phyloP scores from a whole-genome alignment of 208 protist species.

The Leishmania guyanensis region DNA sequence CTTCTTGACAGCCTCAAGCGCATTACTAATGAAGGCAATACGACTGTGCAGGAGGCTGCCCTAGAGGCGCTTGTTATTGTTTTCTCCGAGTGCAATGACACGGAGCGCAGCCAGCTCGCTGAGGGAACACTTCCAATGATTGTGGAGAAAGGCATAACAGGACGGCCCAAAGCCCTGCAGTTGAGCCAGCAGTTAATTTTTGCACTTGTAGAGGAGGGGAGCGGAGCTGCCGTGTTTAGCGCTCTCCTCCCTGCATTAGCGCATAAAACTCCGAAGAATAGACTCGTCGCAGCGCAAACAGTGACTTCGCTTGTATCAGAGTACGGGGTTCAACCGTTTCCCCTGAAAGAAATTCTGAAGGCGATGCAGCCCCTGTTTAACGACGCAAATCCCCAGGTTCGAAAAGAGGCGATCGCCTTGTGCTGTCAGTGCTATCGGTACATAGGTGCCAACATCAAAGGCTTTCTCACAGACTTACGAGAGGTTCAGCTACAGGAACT shows the following conservation, averaged over 20 bases:
- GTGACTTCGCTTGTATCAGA: slow-evolving; percentile 62
- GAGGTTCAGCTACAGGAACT: slow-evolving; percentile 87
- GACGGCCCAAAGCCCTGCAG: slow-evolving; percentile 62
- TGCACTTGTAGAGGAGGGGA: slow-evolving; percentile 52
- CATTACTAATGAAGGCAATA: slow-evolving; percentile 54
- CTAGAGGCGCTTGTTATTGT: slow-evolving; percentile 60
- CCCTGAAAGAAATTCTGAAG: slow-evolving; percentile 68
- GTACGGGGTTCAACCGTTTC: slow-evolving; percentile 69
- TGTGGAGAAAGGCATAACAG: slow-evolving; percentile 83
- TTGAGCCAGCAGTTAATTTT: slow-evolving; percentile 49
- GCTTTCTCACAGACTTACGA: slow-evolving; percentile 74
- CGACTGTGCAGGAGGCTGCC: slow-evolving; percentile 62
- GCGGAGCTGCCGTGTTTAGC: slow-evolving; percentile 53
- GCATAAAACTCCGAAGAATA: slow-evolving; percentile 70
- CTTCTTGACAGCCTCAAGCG: slow-evolving; percentile 49
- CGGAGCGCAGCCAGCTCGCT: slow-evolving; percentile 43
- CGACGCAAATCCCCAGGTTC: slow-evolving; percentile 76
- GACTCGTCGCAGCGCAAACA: slow-evolving; percentile 52
- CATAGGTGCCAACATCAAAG: slow-evolving; percentile 72
- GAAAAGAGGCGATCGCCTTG: slow-evolving; percentile 65
- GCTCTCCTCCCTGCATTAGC: slow-evolving; percentile 47
- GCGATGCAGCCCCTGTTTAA: slow-evolving; percentile 84
- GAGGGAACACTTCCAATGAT: slow-evolving; percentile 40
- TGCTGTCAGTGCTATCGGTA: slow-evolving; percentile 89
- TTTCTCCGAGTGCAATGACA: slow-evolving; percentile 37